Evolutionary conservation across 2,329 filamentous ascomycete genomes (phyloP), one percentile per base, ranked within the genome.

Genomic region (Aureobasidium melanogenum): DNA sequence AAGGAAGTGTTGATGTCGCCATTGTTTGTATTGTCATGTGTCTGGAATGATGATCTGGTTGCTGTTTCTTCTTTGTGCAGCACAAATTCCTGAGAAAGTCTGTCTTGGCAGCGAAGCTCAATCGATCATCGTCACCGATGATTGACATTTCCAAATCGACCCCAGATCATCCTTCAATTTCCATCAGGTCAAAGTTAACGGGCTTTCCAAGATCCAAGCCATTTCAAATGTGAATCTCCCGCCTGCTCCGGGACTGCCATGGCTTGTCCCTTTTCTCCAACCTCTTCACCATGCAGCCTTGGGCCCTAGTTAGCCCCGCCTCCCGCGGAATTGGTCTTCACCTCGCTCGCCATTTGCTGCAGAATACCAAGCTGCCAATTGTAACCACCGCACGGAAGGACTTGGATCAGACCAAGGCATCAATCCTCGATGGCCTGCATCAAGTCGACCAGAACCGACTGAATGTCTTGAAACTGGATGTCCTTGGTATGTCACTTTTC

Each of bases 311-410:
- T 6, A 81, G 80, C 14, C 85, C 85, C 2, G 80, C 84, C 32
- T 87, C 83, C 8, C 76, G 84, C 64, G 85, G 85, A 64, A 83
- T 88, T 66, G 85, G 84, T 17, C 80, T 85, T 64, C 80, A 84
- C 44, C 74, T 88, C 30, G 80, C 83, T 1, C 78, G 83, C 55
- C 79, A 80, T 61, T 73, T 88, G 7, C 75, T 88, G 8, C 72
- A 77, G 60, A 82, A 79, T 10, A 85, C 84, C 8, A 75, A 75
- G 30, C 74, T 83, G 15, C 84, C 84, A 0, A 75, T 88, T 24
- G 76, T 87, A 34, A 83, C 82, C 54, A 87, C 84, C 50, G 81
- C 83, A 9, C 76, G 85, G 28, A 81, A 75, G 57, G 77, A 85
- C 64, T 70, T 79, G 12, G 72, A 79, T 24, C 74, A 77, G 60